A percentile compares a stretch with the other conserved stretches of the same genome.
These are phyloP conservation scores for Penicillium longicatenatum DNA, from an alignment of 495 filamentous ascomycete species.

Conservation along the genomic window DNA sequence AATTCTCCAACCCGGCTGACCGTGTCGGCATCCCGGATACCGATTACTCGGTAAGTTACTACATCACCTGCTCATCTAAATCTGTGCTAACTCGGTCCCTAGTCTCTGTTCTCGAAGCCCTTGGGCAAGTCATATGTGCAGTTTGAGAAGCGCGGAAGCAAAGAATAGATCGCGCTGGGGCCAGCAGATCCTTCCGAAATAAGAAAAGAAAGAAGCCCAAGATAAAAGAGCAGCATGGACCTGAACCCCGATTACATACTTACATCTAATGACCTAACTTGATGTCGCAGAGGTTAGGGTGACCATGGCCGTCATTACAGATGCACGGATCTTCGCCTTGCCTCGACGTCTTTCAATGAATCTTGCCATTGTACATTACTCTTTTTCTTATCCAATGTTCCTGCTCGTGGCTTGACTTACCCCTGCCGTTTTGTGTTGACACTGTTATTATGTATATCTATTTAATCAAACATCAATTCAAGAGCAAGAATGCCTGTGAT, in stretches of 20 bases:
- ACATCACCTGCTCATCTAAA: background rate
- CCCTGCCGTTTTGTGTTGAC: conserved; percentile 12
- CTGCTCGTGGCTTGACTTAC: background rate
- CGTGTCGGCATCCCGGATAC: conserved; percentile 44
- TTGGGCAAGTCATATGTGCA: conserved; percentile 43
- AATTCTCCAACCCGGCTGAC: conserved; percentile 38
- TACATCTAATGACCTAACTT: conserved; percentile 22
- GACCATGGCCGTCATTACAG: background rate
- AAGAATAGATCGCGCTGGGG: conserved; percentile 27
- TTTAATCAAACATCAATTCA: conserved; percentile 18
- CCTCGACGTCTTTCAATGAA: conserved; percentile 14
- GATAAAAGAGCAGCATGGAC: conserved; percentile 1
- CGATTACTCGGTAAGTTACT: conserved; percentile 49
- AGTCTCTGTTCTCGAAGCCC: conserved; percentile 57
- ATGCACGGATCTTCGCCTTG: background rate
- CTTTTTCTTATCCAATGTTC: conserved; percentile 8
- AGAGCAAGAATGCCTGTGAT: background rate
- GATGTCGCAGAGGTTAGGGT: background rate
- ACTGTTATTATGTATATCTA: conserved; percentile 18
- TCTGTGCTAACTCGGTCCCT: conserved; percentile 14
- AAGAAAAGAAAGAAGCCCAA: conserved; percentile 2
- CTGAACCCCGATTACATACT: background rate
- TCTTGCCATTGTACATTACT: conserved; percentile 29
- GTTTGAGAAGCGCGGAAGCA: conserved; percentile 44
- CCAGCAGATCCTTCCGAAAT: background rate